phyloP scores from a whole-genome alignment of 2,329 filamentous ascomycete species.

The Hymenoscyphus fructigenus region DNA sequence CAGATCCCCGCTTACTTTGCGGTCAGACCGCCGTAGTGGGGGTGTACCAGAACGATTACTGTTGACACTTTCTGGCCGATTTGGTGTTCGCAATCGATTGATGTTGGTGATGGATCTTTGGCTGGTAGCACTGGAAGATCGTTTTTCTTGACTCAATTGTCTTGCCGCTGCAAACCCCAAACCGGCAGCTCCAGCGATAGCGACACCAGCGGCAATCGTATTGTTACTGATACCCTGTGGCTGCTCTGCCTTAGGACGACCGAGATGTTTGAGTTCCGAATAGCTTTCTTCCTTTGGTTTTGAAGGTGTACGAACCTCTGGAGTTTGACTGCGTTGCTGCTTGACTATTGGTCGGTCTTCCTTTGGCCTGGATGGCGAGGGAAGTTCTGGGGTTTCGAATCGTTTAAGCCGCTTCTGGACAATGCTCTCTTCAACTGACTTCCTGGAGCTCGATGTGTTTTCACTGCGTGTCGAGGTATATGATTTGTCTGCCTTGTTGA shows the following conservation, averaged over 20 bases:
- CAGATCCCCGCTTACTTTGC: slow-evolving; percentile 73
- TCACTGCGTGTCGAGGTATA: not conserved
- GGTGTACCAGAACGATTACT: slow-evolving; percentile 61
- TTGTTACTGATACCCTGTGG: slow-evolving; percentile 25
- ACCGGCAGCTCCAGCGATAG: slow-evolving; percentile 29
- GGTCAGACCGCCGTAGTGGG: slow-evolving; percentile 68
- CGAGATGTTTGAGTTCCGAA: slow-evolving; percentile 27
- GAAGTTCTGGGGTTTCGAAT: slow-evolving; percentile 13
- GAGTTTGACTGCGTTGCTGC: slow-evolving; percentile 29
- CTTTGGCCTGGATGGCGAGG: not conserved
- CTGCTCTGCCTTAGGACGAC: slow-evolving; percentile 29
- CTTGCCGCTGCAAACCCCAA: slow-evolving; percentile 34
- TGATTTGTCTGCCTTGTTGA: not conserved
- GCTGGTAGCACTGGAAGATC: slow-evolving; percentile 32
- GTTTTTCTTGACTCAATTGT: slow-evolving; percentile 33
- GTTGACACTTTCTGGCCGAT: slow-evolving; percentile 60
- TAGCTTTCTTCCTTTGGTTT: slow-evolving; percentile 31
- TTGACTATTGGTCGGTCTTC: slow-evolving; percentile 22
- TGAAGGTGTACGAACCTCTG: slow-evolving; percentile 16
- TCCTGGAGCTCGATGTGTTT: not conserved
- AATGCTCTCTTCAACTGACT: slow-evolving; percentile 10
- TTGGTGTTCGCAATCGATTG: slow-evolving; percentile 36
- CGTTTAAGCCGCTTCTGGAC: slow-evolving; percentile 7
- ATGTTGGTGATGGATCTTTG: slow-evolving; percentile 33
- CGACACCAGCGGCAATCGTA: slow-evolving; percentile 27